Evolutionary conservation across 1,139 yeast species (phyloP), one percentile per base, ranked within the genome.

Genomic region (Pichia norvegensis): DNA sequence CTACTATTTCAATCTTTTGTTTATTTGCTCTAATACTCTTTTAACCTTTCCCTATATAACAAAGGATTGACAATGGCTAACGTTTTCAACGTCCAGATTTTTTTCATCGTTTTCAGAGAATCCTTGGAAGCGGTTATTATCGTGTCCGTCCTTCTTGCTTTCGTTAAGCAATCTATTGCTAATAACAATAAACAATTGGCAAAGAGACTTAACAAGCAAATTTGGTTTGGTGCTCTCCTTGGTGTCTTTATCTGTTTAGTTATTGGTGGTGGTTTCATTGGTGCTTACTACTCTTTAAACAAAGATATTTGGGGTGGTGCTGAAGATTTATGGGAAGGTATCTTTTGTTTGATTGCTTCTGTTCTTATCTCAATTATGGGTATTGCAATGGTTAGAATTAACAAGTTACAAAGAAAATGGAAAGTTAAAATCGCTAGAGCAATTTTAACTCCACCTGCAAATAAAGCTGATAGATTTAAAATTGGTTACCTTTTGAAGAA

Each of bases 311-410:
- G 97, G 97, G 68, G 87, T 16, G 63, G 70, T 40, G 79, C 95
- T 42, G 97, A 90, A 64, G 96, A 90, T 62, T 73, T 88, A 49
- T 90, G 95, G 86, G 97, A 90, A 69, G 97, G 96, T 62, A 74
- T 83, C 33, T 79, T 90, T 60, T 82, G 88, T 62, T 68, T 88
- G 31, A 74, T 90, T 57, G 97, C 97, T 1, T 76, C 94, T 0
- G 70, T 85, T 22, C 76, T 90, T 63, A 90, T 90, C 52, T 79
- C 96, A 3, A 58, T 80, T 42, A 88, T 90, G 97, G 97, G 97
- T 44, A 69, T 90, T 56, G 94, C 95, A 60, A 85, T 90, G 83
- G 75, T 90, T 58, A 76, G 96, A 63, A 75, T 90, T 62, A 87
- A 90, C 65, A 90, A 88, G 68, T 76, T 90, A 80, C 81, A 85